phyloP scores from a whole-genome alignment of 2,329 filamentous ascomycete genomes.

The Aspergillus neotritici region DNA sequence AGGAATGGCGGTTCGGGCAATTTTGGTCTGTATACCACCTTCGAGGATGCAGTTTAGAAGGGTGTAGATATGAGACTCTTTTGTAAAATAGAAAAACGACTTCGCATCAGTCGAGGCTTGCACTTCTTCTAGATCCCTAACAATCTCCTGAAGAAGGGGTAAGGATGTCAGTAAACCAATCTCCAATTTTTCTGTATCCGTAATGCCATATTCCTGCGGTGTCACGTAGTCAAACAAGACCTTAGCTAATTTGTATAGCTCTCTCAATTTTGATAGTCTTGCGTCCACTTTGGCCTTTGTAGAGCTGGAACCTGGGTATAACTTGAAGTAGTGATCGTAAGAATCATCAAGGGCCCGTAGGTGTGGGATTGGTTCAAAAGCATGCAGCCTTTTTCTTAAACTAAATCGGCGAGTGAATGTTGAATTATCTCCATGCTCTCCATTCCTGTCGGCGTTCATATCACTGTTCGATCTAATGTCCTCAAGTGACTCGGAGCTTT shows the following conservation, averaged over 20 bases:
- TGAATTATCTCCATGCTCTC: constrained; percentile 29
- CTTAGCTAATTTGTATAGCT: constrained; percentile 90
- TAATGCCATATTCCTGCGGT: constrained; percentile 96
- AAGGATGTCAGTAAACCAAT: constrained; percentile 92
- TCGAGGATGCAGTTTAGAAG: constrained; percentile 96
- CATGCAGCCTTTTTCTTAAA: constrained; percentile 49
- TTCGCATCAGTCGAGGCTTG: constrained; percentile 92
- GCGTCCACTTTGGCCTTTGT: constrained; percentile 76
- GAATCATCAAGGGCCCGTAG: constrained; percentile 47
- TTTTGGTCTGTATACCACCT: constrained; percentile 94
- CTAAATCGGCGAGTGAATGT: constrained; percentile 39
- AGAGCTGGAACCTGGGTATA: constrained; percentile 71
- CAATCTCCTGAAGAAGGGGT: constrained; percentile 91
- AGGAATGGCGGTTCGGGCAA: constrained; percentile 87
- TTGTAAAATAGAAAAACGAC: constrained; percentile 98
- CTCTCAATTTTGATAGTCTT: constrained; percentile 78
- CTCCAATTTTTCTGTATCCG: constrained; percentile 93
- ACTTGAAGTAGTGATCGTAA: constrained; percentile 75
- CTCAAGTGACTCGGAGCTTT: constrained; percentile 8
- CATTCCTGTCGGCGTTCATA: constrained; percentile 19
- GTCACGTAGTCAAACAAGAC: constrained; percentile 97
- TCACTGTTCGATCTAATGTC: constrained; percentile 22
- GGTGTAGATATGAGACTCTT: constrained; percentile 98
- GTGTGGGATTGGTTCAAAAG: constrained; percentile 40
- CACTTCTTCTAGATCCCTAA: constrained; percentile 93